A percentile compares a stretch with the other conserved stretches of the same genome.
Evolutionary conservation across 2,329 filamentous ascomycete genomes (phyloP).

Genomic region (Pseudofabraea citricarpa): DNA sequence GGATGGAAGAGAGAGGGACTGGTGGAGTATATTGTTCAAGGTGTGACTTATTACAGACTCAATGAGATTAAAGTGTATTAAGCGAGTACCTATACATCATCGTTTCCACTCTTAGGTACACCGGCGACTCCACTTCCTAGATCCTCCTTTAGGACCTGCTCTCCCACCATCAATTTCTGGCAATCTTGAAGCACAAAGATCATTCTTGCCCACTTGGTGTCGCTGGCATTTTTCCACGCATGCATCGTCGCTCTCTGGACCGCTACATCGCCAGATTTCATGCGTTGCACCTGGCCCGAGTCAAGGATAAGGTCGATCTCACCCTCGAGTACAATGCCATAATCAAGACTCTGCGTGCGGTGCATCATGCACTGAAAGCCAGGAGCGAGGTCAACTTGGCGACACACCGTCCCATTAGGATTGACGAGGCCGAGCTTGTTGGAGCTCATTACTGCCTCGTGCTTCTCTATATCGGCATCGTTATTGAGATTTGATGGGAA

Average conservation of each 20-base stretch:
- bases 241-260: constrained; percentile 7
- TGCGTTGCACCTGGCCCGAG: constrained; percentile 2
- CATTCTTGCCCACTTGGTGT: constrained; percentile 8
- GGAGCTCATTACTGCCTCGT: constrained; percentile 26
- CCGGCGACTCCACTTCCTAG: background rate
- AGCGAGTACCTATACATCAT: too few relatives aligned
- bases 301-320: constrained; percentile 7
- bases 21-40: too few relatives aligned
- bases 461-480: constrained; percentile 35
- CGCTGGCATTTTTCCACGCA: constrained; percentile 2
- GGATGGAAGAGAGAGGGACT: too few relatives aligned
- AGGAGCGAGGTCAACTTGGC: constrained; percentile 8
- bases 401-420: constrained; percentile 4
- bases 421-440: constrained; percentile 5
- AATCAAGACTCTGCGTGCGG: constrained; percentile 9
- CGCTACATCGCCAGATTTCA: constrained; percentile 7
- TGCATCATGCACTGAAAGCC: constrained; percentile 6
- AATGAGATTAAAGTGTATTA: too few relatives aligned
- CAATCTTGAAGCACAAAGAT: constrained; percentile 7
- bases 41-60: too few relatives aligned
- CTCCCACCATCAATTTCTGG: constrained; percentile 1
- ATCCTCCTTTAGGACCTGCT: constrained; percentile 6
- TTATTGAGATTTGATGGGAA: constrained; percentile 35
- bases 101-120: constrained; percentile 11
- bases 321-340: constrained; percentile 9